Base-by-base conservation (phyloP, 345 rosid species). In the Pistacia vera region DNA sequence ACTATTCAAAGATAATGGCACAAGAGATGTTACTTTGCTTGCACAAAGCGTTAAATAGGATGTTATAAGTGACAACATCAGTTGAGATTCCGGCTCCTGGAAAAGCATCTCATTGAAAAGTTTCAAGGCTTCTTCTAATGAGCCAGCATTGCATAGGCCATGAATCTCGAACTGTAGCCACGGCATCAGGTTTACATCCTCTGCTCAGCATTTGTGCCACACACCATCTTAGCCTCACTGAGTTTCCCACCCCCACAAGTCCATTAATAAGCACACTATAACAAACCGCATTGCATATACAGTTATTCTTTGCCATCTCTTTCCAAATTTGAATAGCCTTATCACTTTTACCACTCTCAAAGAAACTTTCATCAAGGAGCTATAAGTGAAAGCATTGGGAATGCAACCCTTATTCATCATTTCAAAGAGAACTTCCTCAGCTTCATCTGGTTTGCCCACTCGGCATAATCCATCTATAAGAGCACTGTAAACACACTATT, bases 81-180 rank as follows among this genome's bases (percentile, higher is more conserved):
- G 98, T 54, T 90, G 95, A 80, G 91, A 85, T 64, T 78, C 75
- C 11, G 92, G 84, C 63, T 82, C 97, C 79, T 76, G 87, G 74
- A 88, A 96, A 75, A 96, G 85, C 98, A 96, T 96, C 90, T 93
- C 93, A 81, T 92, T 85, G 70, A 85, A 93, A 73, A 90, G 91
- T 79, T 90, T 87, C 68, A 93, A 81, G 38, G 92, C 98, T 58
- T 85, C 91, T 78, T 92, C 88, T 70, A 92, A 61, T 1, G 80
- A 88, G 35, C 97, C 92, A 57, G 79, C 73, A 80, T 75, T 81
- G 78, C 97, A 93, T 60, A 91, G 87, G 71, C 99, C 99, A 75
- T 89, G 88, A 77, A 96, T 93, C 89, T 86, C 66, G 97, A 92
- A 80, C 91, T 88, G 79, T 91, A 96, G 95, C 85, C 76, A 96